A percentile compares a stretch with the other conserved stretches of the same genome.
phyloP scores from a whole-genome alignment of 83 land plant genomes.

The Picea abies region DNA sequence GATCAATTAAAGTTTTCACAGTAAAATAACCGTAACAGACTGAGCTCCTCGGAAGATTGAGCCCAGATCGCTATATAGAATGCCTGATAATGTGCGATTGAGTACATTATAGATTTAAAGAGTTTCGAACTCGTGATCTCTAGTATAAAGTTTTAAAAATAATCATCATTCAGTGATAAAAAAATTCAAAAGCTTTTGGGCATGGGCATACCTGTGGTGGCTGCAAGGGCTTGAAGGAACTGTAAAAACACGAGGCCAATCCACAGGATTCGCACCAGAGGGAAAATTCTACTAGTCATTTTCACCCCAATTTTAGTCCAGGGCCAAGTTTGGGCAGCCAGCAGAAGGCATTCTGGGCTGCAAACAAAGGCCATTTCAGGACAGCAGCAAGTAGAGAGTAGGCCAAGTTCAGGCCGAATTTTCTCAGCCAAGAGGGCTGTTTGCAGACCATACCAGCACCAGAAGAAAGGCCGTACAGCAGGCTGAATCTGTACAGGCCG shows the following conservation, averaged over 20 bases:
- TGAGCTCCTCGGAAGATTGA: neutral
- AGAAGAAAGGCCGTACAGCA: no score
- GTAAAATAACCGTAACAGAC: neutral
- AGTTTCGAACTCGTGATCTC: neutral
- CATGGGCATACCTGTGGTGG: neutral
- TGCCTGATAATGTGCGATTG: no score
- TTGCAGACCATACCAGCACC: no score
- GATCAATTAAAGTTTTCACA: no score
- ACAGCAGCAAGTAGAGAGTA: no score
- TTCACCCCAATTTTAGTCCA: neutral
- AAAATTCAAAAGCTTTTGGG: neutral
- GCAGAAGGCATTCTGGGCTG: no score
- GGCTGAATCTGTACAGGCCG: no score
- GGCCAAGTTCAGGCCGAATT: no score
- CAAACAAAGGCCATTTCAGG: no score
- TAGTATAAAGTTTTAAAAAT: neutral
- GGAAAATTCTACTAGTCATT: neutral
- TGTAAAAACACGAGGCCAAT: constrained; percentile 6
- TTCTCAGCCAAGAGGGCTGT: no score
- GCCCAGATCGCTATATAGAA: neutral
- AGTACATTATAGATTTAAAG: neutral
- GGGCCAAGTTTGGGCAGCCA: no score
- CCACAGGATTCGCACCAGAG: neutral
- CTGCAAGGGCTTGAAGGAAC: constrained; percentile 1
- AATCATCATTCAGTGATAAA: neutral